Evolutionary conservation across 768 basidiomycete genomes (phyloP).

Genomic region (Lactarius trivialis): DNA sequence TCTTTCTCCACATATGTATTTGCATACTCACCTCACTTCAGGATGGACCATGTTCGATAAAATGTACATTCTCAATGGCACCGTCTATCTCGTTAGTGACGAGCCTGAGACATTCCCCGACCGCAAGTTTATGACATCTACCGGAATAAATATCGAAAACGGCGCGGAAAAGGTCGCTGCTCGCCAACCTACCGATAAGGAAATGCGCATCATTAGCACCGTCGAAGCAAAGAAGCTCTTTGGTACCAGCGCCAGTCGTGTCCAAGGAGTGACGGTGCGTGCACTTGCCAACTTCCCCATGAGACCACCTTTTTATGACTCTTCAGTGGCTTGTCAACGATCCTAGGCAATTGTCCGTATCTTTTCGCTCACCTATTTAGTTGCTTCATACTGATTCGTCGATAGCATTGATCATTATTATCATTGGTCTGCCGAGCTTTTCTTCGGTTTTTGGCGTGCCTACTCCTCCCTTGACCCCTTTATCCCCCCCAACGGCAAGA

Average conservation of each 20-base stretch:
- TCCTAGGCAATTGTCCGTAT: conserved; percentile 71
- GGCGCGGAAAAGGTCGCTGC: conserved; percentile 46
- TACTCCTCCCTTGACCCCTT: conserved; percentile 72
- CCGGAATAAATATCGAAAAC: conserved; percentile 52
- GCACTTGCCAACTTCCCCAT: conserved; percentile 17
- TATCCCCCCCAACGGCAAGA: conserved; percentile 60
- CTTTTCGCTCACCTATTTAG: not conserved
- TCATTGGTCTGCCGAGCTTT: conserved; percentile 88
- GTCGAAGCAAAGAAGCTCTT: conserved; percentile 62
- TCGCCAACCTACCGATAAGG: conserved; percentile 69
- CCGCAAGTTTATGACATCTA: conserved; percentile 62
- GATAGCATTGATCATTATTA: conserved; percentile 84
- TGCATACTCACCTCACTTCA: not conserved
- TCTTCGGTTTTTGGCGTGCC: conserved; percentile 89
- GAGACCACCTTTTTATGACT: not conserved
- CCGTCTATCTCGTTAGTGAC: conserved; percentile 76
- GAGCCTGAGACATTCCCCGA: conserved; percentile 61
- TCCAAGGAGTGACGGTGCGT: conserved; percentile 73
- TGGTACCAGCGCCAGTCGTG: conserved; percentile 59
- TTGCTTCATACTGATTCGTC: not conserved
- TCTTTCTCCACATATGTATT: no score
- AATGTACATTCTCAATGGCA: conserved; percentile 75
- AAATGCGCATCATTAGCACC: conserved; percentile 70
- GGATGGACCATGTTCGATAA: conserved; percentile 90
- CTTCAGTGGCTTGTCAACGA: conserved; percentile 75